These are phyloP conservation scores for Sugiyamaella xylanicola DNA, from an alignment of 1,139 yeast species.

Conservation along the genomic window DNA sequence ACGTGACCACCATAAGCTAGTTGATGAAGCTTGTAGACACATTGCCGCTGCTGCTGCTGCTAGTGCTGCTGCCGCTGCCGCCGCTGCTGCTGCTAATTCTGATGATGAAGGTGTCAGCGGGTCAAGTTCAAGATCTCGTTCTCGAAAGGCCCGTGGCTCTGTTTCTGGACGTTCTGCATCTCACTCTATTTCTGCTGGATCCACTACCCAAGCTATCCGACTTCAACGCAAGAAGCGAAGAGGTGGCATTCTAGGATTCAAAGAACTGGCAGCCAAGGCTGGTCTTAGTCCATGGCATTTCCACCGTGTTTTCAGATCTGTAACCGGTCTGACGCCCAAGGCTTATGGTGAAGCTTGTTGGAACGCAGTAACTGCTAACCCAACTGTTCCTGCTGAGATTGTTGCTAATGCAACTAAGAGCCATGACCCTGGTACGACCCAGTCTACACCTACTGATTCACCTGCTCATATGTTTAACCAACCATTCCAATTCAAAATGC, in stretches of 20 bases:
- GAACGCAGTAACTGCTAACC: conserved; percentile 54
- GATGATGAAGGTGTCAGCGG: conserved; percentile 29
- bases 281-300: conserved; percentile 93
- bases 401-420: conserved; percentile 21
- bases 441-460: not conserved
- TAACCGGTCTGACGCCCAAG: conserved; percentile 84
- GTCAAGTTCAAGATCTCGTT: conserved; percentile 7
- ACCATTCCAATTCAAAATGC: not conserved
- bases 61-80: conserved; percentile 47
- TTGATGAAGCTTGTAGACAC: conserved; percentile 80
- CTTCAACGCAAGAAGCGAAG: conserved; percentile 60
- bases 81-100: conserved; percentile 32
- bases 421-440: not conserved
- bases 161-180: conserved; percentile 3
- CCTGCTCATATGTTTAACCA: not conserved
- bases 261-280: conserved; percentile 83
- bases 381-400: conserved; percentile 26
- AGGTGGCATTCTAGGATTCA: conserved; percentile 87
- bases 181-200: conserved; percentile 4
- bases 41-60: conserved; percentile 79
- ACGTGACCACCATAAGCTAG: conserved; percentile 65
- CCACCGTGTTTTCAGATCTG: conserved; percentile 83
- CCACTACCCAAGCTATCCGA: conserved; percentile 27
- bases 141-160: not conserved
- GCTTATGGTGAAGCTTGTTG: conserved; percentile 88